Evolutionary conservation across 371 early-diverging fungal genomes (phyloP).

Genomic region (Cokeromyces recurvatus): DNA sequence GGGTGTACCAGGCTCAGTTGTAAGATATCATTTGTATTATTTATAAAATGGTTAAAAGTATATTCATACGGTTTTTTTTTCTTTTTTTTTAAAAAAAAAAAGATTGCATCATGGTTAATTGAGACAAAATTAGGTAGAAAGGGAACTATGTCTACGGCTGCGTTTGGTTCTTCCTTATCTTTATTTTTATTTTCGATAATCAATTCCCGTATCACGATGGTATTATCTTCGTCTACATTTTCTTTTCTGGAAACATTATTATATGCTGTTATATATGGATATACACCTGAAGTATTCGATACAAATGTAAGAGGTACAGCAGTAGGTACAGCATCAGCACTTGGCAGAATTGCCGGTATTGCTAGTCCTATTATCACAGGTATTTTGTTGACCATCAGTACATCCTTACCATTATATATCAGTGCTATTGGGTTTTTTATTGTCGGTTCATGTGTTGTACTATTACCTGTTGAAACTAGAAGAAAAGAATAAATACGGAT

Average conservation of each 20-base stretch:
- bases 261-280: constrained; percentile 83
- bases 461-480: constrained; percentile 71
- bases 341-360: constrained; percentile 74
- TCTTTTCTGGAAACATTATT: constrained; percentile 71
- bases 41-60: neutral
- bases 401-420: constrained; percentile 64
- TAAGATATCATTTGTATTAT: constrained; percentile 27
- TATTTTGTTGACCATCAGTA: constrained; percentile 48
- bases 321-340: constrained; percentile 74
- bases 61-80: too few species aligned
- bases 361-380: constrained; percentile 75
- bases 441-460: constrained; percentile 58
- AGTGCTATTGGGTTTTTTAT: constrained; percentile 56
- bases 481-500: too few species aligned
- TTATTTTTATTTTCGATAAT: constrained; percentile 64
- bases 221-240: constrained; percentile 61
- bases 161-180: constrained; percentile 64
- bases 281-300: constrained; percentile 88
- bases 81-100: too few species aligned
- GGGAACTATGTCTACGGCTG: constrained; percentile 77
- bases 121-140: constrained; percentile 75
- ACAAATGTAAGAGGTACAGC: constrained; percentile 77
- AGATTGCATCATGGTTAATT: constrained; percentile 70
- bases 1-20: constrained; percentile 80
- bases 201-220: constrained; percentile 47